A percentile compares a stretch with the other conserved stretches of the same genome.
Conservation (phyloP, 148 eudicot genomes). For the Bassia scoparia region DNA sequence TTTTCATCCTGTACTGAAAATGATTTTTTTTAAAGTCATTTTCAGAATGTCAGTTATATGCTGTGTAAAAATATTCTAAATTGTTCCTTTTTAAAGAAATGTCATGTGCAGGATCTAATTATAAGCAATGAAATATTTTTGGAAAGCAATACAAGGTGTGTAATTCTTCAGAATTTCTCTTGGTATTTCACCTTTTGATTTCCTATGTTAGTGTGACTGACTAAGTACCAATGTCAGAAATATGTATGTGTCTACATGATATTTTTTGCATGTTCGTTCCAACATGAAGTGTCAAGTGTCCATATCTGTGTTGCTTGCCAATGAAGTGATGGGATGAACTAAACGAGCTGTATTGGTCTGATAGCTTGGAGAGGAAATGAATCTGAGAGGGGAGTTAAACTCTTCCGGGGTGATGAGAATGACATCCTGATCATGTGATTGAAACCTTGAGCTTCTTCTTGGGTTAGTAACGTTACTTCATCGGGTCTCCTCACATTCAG, state of each 20-base stretch:
- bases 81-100: background rate
- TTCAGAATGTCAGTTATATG: too few species aligned
- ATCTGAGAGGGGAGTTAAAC: too few species aligned
- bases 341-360: too few species aligned
- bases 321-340: conserved; percentile 84
- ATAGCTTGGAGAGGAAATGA: too few species aligned
- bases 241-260: background rate
- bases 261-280: background rate
- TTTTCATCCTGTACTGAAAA: background rate
- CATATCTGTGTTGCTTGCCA: conserved; percentile 45
- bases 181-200: background rate
- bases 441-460: too few species aligned
- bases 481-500: too few species aligned
- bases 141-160: conserved; percentile 51
- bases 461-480: too few species aligned
- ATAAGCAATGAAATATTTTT: conserved; percentile 42
- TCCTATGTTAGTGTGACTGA: background rate
- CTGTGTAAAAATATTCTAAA: background rate
- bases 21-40: background rate
- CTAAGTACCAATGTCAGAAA: background rate
- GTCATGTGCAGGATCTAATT: conserved; percentile 50
- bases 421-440: too few species aligned
- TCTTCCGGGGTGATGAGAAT: too few species aligned
- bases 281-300: background rate
- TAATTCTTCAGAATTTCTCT: background rate